phyloP scores from a whole-genome alignment of 371 early-diverging fungal genomes.

The Gilbertella persicaria region DNA sequence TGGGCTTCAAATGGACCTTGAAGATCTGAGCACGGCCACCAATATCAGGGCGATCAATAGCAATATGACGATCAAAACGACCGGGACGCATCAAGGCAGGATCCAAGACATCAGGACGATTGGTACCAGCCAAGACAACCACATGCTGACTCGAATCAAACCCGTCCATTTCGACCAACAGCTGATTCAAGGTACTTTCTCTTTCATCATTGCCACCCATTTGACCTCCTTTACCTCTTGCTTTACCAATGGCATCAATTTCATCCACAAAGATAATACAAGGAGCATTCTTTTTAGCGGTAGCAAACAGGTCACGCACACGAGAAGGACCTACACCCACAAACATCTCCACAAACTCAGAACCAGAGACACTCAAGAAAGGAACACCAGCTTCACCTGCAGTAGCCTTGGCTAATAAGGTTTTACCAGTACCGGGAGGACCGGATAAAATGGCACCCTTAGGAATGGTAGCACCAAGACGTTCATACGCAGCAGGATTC shows the following conservation, averaged over 20 bases:
- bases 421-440: slow-evolving; percentile 99
- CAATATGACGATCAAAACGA: slow-evolving; percentile 97
- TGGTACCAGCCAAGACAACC: slow-evolving; percentile 93
- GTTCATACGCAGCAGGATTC: slow-evolving; percentile 95
- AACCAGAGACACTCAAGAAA: slow-evolving; percentile 97
- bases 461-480: slow-evolving; percentile 99
- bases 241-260: slow-evolving; percentile 99
- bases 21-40: slow-evolving; percentile 95
- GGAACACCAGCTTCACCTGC: slow-evolving; percentile 99
- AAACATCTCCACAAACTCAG: slow-evolving; percentile 99
- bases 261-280: slow-evolving; percentile 99
- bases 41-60: slow-evolving; percentile 95
- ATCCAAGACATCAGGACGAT: slow-evolving; percentile 91
- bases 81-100: slow-evolving; percentile 95
- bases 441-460: slow-evolving; percentile 98
- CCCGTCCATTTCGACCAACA: slow-evolving; percentile 99
- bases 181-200: slow-evolving; percentile 95
- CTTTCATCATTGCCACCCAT: slow-evolving; percentile 98
- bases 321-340: slow-evolving; percentile 98
- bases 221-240: slow-evolving; percentile 90
- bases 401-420: slow-evolving; percentile 97
- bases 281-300: slow-evolving; percentile 96
- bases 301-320: slow-evolving; percentile 96
- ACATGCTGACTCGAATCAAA: slow-evolving; percentile 90
- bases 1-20: slow-evolving; percentile 93